These are phyloP conservation scores for Colletotrichum sp. DNA, from an alignment of 2,329 filamentous ascomycete genomes.

Conservation along the genomic window DNA sequence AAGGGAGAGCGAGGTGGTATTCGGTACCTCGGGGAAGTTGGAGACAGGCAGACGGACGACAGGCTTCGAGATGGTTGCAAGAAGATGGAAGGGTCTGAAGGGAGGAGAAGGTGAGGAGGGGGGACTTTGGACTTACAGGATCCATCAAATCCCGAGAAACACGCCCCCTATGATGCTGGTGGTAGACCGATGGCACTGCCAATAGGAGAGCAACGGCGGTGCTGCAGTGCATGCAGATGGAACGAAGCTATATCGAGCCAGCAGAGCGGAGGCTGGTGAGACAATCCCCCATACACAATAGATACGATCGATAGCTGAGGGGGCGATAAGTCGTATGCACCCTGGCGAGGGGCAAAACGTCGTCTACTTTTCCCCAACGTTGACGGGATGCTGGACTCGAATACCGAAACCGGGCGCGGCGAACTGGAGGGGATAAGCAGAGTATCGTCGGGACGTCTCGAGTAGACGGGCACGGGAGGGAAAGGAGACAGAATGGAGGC, in stretches of 20 bases:
- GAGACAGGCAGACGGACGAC: background rate
- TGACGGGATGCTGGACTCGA: background rate
- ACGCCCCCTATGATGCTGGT: background rate
- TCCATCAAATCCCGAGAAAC: conserved; percentile 8
- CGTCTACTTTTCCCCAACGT: background rate
- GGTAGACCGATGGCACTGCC: background rate
- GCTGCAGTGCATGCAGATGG: conserved; percentile 14
- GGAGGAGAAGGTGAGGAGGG: background rate
- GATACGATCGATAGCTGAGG: background rate
- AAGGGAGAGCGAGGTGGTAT: background rate
- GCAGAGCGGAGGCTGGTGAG: background rate
- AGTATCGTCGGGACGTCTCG: background rate
- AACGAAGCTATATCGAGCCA: conserved; percentile 12
- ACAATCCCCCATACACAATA: background rate
- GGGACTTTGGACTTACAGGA: background rate
- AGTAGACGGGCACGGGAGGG: background rate
- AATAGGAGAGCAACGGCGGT: conserved; percentile 7
- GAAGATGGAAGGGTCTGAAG: background rate
- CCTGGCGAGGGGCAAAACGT: background rate
- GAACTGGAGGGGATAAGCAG: background rate
- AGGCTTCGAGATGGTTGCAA: background rate
- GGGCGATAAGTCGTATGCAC: background rate
- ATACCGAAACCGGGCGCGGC: background rate
- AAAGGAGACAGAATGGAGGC: background rate
- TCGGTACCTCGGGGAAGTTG: background rate